Conservation (phyloP, 768 basidiomycete genomes). For the Lyophyllum shimeji region DNA sequence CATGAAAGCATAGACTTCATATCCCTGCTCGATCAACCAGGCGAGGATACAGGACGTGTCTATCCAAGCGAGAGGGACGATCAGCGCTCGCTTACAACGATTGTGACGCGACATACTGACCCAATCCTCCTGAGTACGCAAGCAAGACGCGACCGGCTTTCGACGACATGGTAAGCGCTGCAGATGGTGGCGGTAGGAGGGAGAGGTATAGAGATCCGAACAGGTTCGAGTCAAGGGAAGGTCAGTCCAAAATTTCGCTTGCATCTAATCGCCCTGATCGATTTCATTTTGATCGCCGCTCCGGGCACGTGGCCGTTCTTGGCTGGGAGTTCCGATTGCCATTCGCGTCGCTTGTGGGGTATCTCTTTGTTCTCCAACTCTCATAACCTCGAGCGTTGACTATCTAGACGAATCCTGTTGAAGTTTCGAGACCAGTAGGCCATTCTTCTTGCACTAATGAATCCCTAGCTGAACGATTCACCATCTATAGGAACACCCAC, state of each 20-base stretch:
- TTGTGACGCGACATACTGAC: slow-evolving; percentile 45
- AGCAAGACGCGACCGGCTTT: slow-evolving; percentile 85
- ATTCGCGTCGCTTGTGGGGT: not conserved
- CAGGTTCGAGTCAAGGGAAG: not conserved
- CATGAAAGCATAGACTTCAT: slow-evolving; percentile 97
- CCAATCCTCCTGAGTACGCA: slow-evolving; percentile 97
- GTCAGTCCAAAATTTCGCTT: slow-evolving; percentile 1
- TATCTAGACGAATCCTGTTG: not conserved
- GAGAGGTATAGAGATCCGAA: not conserved
- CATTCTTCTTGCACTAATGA: not conserved
- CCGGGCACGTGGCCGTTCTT: slow-evolving; percentile 2
- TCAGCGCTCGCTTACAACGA: slow-evolving; percentile 11
- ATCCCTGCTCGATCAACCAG: slow-evolving; percentile 98
- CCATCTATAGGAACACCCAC: not conserved
- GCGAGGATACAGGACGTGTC: slow-evolving; percentile 99
- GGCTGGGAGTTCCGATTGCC: not conserved
- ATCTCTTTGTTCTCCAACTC: not conserved
- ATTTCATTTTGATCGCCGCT: slow-evolving; percentile 3
- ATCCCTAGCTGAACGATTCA: not conserved
- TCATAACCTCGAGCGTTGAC: not conserved
- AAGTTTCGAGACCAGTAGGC: not conserved
- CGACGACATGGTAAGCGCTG: slow-evolving; percentile 38
- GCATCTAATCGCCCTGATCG: slow-evolving; percentile 1
- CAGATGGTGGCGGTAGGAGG: not conserved
- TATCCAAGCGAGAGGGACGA: slow-evolving; percentile 28